Evolutionary conservation across 306 rosid genomes (phyloP), one percentile per base, ranked within the genome.

Genomic region (Astragalus glycyphyllos): DNA sequence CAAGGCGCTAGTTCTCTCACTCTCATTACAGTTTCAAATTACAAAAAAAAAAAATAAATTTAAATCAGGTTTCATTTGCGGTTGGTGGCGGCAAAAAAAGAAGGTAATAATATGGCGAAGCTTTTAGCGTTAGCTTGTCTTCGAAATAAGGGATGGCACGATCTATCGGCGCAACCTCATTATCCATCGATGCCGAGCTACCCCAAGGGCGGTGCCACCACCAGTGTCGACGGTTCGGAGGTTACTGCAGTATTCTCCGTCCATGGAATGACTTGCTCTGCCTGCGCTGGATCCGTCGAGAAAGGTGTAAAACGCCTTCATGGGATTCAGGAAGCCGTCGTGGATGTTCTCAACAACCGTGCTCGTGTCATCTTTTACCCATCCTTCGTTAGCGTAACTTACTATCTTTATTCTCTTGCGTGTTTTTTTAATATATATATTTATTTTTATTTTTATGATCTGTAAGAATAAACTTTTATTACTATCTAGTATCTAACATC

Each of bases 201-300:
- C 31, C 96, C 96, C 3, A 86, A 73, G 63, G 89, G 80, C 8
- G 63, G 17, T 6, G n/a, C 44, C 42, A 6, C 20, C 2, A 0
- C 47, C 11, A 0, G 48, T 37, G 48, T 31, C 0, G 79, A 78
- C 47, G 80, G 65, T 0, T 45, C 82, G 0, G 85, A 84, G 50
- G 65, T 50, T 1, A 88, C 66, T 62, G 92, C 83, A 9, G 68
- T 88, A 53, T 79, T 92, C 68, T 79, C 83, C 2, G 92, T 92
- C 32, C 4, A 56, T 14, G 98, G 98, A 20, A 88, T 92, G 92
- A 82, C 75, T 4, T 88, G 98, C 77, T 74, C 96, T 2, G 96
- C 96, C 3, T 90, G 96, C 55, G 92, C 96, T 0, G 91, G 86
- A 3, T 86, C 92, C 1, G 87, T 90, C 2, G 96, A 92, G 76